Conservation (phyloP, 2,329 filamentous ascomycete species). For the Juglanconis sp. region DNA sequence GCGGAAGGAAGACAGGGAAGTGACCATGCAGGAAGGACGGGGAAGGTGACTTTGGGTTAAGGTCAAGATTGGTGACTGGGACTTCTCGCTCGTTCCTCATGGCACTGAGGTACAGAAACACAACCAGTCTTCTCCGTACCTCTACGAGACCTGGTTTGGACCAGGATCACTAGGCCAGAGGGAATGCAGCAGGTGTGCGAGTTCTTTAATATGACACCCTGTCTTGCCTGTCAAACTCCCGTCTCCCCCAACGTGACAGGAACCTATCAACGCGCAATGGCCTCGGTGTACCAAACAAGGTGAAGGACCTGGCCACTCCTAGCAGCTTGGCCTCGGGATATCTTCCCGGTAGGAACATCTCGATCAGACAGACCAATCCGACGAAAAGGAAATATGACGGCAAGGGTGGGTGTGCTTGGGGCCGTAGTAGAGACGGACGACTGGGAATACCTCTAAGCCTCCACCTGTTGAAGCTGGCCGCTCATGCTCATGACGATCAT, state of each 20-base stretch:
- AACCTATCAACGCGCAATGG: not conserved
- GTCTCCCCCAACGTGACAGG: no score
- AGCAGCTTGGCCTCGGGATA: not conserved
- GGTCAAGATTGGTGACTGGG: not conserved
- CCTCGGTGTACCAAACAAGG: not conserved
- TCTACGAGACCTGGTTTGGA: not conserved
- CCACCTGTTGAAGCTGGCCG: no score
- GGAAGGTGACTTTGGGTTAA: not conserved
- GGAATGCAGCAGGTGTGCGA: not conserved
- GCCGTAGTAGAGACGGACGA: not conserved
- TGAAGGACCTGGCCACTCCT: not conserved
- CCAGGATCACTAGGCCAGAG: not conserved
- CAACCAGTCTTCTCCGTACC: not conserved
- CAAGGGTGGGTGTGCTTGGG: not conserved
- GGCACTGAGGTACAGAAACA: not conserved
- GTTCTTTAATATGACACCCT: not conserved
- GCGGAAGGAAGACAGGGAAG: not conserved
- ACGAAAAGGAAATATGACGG: not conserved
- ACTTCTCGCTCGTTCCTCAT: not conserved
- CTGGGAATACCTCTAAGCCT: no score
- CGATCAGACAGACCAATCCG: not conserved
- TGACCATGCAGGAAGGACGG: not conserved
- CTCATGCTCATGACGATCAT: not conserved
- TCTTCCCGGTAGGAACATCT: not conserved
- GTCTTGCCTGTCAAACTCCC: no score